Evolutionary conservation across 2,329 filamentous ascomycete genomes (phyloP), one percentile per base, ranked within the genome.

Genomic region (Penicillium corylophilum): DNA sequence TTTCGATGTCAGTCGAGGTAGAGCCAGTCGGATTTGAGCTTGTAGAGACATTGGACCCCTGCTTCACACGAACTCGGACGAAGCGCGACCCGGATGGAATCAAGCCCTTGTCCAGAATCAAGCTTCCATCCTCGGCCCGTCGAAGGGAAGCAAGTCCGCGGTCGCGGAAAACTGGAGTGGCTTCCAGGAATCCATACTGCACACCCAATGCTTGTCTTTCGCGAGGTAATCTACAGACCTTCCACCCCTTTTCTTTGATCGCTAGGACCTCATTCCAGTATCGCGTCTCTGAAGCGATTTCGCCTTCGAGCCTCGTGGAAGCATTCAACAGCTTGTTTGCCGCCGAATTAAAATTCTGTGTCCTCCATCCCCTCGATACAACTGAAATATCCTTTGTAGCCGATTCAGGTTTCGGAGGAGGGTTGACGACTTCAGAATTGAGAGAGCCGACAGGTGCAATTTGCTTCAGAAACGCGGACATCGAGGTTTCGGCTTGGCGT

Each of bases 231-330:
- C 88, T 82, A 60, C 87, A 93, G 16, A 97, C 77, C 18, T 88
- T 86, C 93, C 94, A 99, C 4, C 92, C 91, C 48, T 85, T 86
- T 59, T 90, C 83, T 58, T 87, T 90, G 40, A 97, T 85, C 9
- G 85, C 83, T 42, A 95, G 76, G 2, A 97, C 82, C 62, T 95
- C 87, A 49, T 88, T 82, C 94, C 94, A 99, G 71, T 95, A 99
- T 62, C 82, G 86, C 2, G 86, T 86, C 74, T 99, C 94, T 26
- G 84, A 83, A 9, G 82, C 80, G 29, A 95, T 87, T 69, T 96
- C 92, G 10, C 81, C 82, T 61, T 90, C 83, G 12, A 99, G 74
- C 36, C 89, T 81, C 23, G 81, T 79, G 0, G 89, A 87, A 4
- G 91, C 87, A 9, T 84, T 80, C 13, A 90, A 75, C 20, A 96